A percentile compares a stretch with the other conserved stretches of the same genome.
These are phyloP conservation scores for Aspergillus fructus DNA, from an alignment of 2,329 filamentous ascomycete genomes.

Conservation along the genomic window DNA sequence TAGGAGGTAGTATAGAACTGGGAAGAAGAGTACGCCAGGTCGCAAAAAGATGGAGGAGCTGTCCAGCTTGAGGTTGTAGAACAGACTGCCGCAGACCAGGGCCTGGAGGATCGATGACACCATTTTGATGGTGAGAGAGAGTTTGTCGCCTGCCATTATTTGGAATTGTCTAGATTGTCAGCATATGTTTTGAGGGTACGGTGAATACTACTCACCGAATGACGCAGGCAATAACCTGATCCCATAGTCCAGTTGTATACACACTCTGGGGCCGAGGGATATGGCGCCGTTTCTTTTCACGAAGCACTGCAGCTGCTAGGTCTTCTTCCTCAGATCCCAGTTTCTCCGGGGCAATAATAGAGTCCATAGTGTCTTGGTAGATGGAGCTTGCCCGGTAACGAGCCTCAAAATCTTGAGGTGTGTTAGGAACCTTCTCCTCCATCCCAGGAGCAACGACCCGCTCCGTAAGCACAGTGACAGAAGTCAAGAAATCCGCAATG, in stretches of 20 bases:
- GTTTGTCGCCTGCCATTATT: conserved; percentile 53
- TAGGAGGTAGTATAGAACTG: conserved; percentile 61
- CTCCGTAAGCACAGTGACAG: conserved; percentile 58
- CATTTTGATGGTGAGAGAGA: conserved; percentile 50
- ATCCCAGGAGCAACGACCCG: conserved; percentile 37
- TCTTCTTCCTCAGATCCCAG: conserved; percentile 30
- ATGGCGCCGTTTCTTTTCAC: conserved; percentile 33
- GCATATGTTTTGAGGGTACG: neutral
- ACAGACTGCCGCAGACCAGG: conserved; percentile 48
- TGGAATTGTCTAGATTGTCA: conserved; percentile 41
- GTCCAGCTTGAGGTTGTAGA: conserved; percentile 53
- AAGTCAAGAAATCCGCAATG: conserved; percentile 64
- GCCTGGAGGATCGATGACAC: conserved; percentile 39
- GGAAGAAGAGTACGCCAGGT: conserved; percentile 60
- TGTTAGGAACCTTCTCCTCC: conserved; percentile 32
- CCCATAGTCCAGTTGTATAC: conserved; percentile 31
- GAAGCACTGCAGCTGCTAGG: conserved; percentile 27
- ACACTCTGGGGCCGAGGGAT: conserved; percentile 30
- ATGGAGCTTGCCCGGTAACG: conserved; percentile 54
- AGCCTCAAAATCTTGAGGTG: conserved; percentile 45
- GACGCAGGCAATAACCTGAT: conserved; percentile 50
- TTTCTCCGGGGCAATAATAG: conserved; percentile 38
- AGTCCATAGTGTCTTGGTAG: conserved; percentile 50
- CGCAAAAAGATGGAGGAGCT: conserved; percentile 56
- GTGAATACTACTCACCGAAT: conserved; percentile 18